Evolutionary conservation across 2,329 filamentous ascomycete genomes (phyloP).

Genomic region (Lizonia empirigonia): DNA sequence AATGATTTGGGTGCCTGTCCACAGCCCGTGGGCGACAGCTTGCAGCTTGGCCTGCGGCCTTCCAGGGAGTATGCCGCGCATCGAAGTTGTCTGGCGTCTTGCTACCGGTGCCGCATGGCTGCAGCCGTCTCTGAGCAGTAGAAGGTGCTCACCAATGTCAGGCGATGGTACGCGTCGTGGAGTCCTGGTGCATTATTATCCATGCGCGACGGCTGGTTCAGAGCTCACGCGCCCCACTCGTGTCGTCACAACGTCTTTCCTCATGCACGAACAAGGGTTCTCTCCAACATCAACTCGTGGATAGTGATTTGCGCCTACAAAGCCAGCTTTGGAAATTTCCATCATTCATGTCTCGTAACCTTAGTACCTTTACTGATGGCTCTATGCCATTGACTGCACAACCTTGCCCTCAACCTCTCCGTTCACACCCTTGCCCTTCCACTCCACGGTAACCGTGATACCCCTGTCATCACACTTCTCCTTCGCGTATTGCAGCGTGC

Average conservation of each 20-base stretch:
- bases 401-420: constrained; percentile 42
- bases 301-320: no score
- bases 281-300: neutral
- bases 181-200: neutral
- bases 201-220: constrained; percentile 17
- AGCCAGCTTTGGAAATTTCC: no score
- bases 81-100: constrained; percentile 44
- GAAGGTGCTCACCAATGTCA: no score
- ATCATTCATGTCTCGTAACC: neutral
- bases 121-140: no score
- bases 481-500: constrained; percentile 73
- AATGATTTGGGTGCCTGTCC: constrained; percentile 73
- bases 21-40: constrained; percentile 74
- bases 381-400: constrained; percentile 38
- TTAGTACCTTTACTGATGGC: no score
- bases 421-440: constrained; percentile 40
- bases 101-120: constrained; percentile 36
- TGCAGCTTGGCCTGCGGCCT: constrained; percentile 78
- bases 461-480: constrained; percentile 53
- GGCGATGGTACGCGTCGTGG: constrained; percentile 9
- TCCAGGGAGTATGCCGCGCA: constrained; percentile 81
- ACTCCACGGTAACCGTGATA: constrained; percentile 49
- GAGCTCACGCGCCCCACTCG: constrained; percentile 42
- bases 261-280: neutral
- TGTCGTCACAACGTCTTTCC: constrained; percentile 21